Base-by-base conservation (phyloP, 345 rosid genomes). In the Eucalyptus curtisii region DNA sequence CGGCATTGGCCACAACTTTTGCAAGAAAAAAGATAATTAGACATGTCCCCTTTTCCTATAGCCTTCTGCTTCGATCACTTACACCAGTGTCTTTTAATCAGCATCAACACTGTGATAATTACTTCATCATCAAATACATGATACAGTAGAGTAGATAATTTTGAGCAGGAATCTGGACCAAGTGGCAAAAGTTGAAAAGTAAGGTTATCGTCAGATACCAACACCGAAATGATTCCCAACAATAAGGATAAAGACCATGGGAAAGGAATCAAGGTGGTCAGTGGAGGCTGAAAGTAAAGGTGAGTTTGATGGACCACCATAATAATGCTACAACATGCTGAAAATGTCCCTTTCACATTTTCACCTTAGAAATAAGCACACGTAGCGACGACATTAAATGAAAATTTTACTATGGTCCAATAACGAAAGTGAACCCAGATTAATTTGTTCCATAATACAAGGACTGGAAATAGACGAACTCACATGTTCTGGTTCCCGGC, bases 401-500 rank as follows among this genome's bases (percentile, higher is more conserved):
- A 76, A 76, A 76, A 20, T 5, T 11, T 66, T 0, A 40, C 47
- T 76, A 76, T 20, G 30, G 45, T 19, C 81, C 81, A 71, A 68
- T 0, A 76, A 76, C 84, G 8, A 20, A 76, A 76, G 30, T 20
- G 27, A 76, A 20, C 47, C 47, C 30, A 5, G 11, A 76, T 40
- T 37, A 40, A 40, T 44, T 44, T 5, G 30, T 76, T 40, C 30
- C 24, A 2, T 37, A 40, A 76, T 40, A 76, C 27, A 76, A 76
- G 84, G 47, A 11, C 84, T 76, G 84, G 24, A 37, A 68, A n/a
- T 88, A 42, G 50, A 47, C 80, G 24, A 59, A 88, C 94, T 94
- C 88, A 96, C 99, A 97, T 95, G 91, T 95, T 94, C 53, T 91
- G n/a, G 89, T 50, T 92, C 45, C 99, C 99, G 13, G 98, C 96